Evolutionary conservation across 139 green algal species (phyloP).

Genomic region (Chlamydomonas sphaeroides): DNA sequence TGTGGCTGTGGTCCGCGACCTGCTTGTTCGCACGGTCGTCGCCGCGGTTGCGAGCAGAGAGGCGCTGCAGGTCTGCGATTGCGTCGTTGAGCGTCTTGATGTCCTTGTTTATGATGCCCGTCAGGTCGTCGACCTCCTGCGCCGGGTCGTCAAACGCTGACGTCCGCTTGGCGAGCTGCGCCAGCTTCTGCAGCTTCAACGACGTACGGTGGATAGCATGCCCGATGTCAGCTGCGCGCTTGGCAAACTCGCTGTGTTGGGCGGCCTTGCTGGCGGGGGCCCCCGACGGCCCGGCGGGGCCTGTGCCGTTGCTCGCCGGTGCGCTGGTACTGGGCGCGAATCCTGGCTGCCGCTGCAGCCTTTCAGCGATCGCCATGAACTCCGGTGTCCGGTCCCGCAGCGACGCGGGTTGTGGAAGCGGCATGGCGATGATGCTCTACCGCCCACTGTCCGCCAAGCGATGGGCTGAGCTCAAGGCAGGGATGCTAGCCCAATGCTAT

Average conservation of each 20-base stretch:
- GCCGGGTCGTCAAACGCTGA: conserved; percentile 98
- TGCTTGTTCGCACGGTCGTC: conserved; percentile 78
- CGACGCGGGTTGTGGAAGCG: conserved; percentile 31
- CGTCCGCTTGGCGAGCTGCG: conserved; percentile 94
- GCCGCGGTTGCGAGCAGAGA: conserved; percentile 31
- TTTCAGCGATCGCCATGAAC: conserved; percentile 63
- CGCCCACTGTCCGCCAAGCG: too few relatives aligned
- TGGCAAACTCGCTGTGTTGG: conserved; percentile 84
- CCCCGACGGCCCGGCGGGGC: not conserved
- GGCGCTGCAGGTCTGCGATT: conserved; percentile 79
- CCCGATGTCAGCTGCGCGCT: conserved; percentile 87
- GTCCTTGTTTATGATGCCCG: conserved; percentile 91
- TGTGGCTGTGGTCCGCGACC: conserved; percentile 84
- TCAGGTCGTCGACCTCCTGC: conserved; percentile 94
- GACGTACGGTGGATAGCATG: conserved; percentile 94
- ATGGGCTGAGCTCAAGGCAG: too few relatives aligned
- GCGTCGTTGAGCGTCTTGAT: conserved; percentile 85
- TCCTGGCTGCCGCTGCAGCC: conserved; percentile 62
- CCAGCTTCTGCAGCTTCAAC: conserved; percentile 91
- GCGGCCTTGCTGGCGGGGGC: conserved; percentile 13
- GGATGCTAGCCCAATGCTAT: too few relatives aligned
- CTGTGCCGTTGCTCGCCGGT: not conserved
- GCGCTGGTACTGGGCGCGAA: conserved; percentile 18
- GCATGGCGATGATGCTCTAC: too few relatives aligned
- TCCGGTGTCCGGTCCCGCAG: conserved; percentile 70